Evolutionary conservation across 495 filamentous ascomycete genomes (phyloP).

Genomic region (Tuber borchii): DNA sequence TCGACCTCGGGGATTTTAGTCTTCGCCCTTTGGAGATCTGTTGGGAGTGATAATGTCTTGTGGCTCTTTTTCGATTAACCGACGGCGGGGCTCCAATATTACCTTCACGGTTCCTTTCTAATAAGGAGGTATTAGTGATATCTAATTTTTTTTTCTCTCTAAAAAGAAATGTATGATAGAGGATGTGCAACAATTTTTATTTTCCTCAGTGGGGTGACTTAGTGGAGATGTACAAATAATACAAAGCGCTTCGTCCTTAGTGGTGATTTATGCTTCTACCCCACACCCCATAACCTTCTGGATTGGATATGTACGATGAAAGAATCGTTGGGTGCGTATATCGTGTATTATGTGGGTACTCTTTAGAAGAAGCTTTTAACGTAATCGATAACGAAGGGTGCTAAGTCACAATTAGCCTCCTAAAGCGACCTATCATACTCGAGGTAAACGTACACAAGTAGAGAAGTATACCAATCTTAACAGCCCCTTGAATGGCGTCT

Average conservation of each 20-base stretch:
- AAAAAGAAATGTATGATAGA: neutral
- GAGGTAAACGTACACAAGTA: slow-evolving; percentile 63
- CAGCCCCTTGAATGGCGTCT: slow-evolving; percentile 57
- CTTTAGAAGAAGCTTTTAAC: slow-evolving; percentile 65
- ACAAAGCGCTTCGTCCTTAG: neutral
- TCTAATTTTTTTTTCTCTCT: neutral
- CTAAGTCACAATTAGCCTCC: slow-evolving; percentile 44
- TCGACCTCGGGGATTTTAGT: slow-evolving; percentile 32
- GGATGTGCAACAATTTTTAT: slow-evolving; percentile 4
- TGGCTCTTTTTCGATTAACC: neutral
- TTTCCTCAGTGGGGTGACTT: neutral
- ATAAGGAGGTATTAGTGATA: neutral
- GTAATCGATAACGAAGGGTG: slow-evolving; percentile 76
- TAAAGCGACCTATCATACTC: slow-evolving; percentile 12
- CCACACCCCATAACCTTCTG: neutral
- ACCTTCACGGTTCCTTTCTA: neutral
- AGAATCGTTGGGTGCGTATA: neutral
- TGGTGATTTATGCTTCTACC: neutral
- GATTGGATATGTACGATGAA: neutral
- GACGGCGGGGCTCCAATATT: neutral
- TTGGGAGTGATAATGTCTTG: slow-evolving; percentile 3
- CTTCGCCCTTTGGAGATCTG: slow-evolving; percentile 5
- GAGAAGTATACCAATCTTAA: slow-evolving; percentile 59
- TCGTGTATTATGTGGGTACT: slow-evolving; percentile 7
- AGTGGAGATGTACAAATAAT: slow-evolving; percentile 7